phyloP scores from a whole-genome alignment of 2,329 filamentous ascomycete species.

The Neocatenulostroma microsporum region DNA sequence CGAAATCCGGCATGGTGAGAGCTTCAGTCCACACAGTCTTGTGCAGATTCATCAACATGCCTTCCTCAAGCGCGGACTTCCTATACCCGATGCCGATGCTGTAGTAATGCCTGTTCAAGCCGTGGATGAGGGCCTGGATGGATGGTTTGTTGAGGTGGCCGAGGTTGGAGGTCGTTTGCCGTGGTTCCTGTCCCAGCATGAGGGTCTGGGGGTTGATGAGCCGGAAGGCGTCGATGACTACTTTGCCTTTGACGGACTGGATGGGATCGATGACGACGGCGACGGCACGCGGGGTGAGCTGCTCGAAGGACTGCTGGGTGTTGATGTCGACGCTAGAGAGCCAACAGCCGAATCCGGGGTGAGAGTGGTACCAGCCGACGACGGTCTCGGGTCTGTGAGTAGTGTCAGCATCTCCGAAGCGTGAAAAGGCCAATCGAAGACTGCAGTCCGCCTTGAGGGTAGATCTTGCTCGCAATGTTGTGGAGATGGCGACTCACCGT shows the following conservation, averaged over 20 bases:
- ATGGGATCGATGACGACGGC: slow-evolving; percentile 98
- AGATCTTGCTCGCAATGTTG: background rate
- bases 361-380: slow-evolving; percentile 98
- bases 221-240: slow-evolving; percentile 98
- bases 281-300: slow-evolving; percentile 90
- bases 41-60: slow-evolving; percentile 99
- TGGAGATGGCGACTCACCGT: slow-evolving; percentile 51
- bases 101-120: slow-evolving; percentile 97
- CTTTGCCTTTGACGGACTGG: slow-evolving; percentile 98
- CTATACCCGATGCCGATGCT: slow-evolving; percentile 97
- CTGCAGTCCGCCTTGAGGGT: too few species aligned
- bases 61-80: slow-evolving; percentile 93
- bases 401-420: background rate
- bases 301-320: slow-evolving; percentile 99
- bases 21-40: slow-evolving; percentile 99
- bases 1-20: slow-evolving; percentile 93
- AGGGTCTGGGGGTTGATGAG: slow-evolving; percentile 96
- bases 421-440: background rate
- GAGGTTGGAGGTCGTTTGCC: slow-evolving; percentile 95
- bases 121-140: slow-evolving; percentile 98
- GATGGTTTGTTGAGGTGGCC: slow-evolving; percentile 98
- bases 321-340: slow-evolving; percentile 98
- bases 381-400: slow-evolving; percentile 76
- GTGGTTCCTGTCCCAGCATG: slow-evolving; percentile 95
- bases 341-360: slow-evolving; percentile 99